Base-by-base conservation (phyloP, 1,284 basidiomycete genomes). In the Singerocomus inundabilis region DNA sequence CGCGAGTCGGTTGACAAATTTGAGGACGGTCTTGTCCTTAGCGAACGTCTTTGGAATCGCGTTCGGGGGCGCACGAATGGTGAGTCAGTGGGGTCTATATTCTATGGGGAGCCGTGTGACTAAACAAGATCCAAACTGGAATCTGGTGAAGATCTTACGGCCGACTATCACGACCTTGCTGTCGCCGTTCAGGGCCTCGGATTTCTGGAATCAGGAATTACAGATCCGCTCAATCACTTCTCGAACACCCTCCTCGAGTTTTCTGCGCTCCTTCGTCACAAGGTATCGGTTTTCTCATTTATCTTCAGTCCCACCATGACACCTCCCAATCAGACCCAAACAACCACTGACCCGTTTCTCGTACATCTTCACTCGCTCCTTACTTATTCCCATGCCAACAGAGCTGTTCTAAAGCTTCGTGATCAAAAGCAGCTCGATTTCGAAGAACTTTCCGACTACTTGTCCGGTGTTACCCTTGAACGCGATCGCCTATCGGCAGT, bases 361-460 rank as follows among this genome's bases (percentile, higher is more conserved):
- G 73, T 84, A 13, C 92, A 96, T 61, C 76, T 96, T 6, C 93
- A 97, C 61, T 93, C 94, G 1, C 77, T 98, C 6, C 76, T 95
- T 7, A 82, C 85, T 8, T 98, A 98, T 67, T 89, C 93, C 0
- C 82, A 90, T 58, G 85, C 93, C 25, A 96, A 98, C 62, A 85
- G 91, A 44, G 84, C 86, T 8, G 92, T 98, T 6, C 80, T 99
- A 53, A 96, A 93, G 69, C 79, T 98, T 31, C 85, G 97, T 40
- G 97, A 99, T 69, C 93, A 98, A 71, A 99, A 98, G 70, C 97
- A 99, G 69, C 83, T 98, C 47, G 96, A 99, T 68, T 98, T 98
- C 59, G 96, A 99, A 70, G 96, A 98, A 65, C 81, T 98, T 6
- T 95, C 93, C 6, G 91, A 94, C 49, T 99, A 99, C 69, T 78